Base-by-base conservation (phyloP, 805 yeast species). In the Candida vartiovaarae region DNA sequence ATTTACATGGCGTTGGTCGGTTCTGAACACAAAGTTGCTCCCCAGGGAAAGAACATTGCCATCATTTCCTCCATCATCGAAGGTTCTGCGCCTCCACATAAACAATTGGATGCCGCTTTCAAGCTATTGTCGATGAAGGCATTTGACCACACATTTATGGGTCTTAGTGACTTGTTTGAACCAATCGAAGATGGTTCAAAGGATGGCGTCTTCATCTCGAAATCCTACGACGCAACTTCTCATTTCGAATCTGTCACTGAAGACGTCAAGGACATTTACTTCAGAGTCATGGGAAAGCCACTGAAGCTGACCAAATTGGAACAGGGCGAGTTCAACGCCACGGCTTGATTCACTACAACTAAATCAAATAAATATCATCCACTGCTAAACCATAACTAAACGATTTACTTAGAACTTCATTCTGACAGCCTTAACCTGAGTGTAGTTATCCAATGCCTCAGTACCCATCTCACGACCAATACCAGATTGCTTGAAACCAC, bases 201-300 rank as follows among this genome's bases (percentile, higher is more conserved):
- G 48, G 90, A 84, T 63, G 79, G 83, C 45, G 79, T 93, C 40
- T 93, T 67, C 66, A 73, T 93, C 45, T 88, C 97, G 33, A 84
- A 77, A 68, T 84, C 95, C 46, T 93, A 89, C 63, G 99, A 93
- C 63, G 84, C 98, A 1, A 75, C 95, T 8, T 88, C 96, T 8
- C 99, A 93, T 67, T 93, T 93, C 62, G 99, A 93, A 67, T 71
- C 90, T 36, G 85, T 95, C 56, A 93, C 99, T 34, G 98, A 93
- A 63, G 98, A 93, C 64, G 95, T 93, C 55, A 89, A 88, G 67
- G 96, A 91, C 64, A 75, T 93, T 42, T 93, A 93, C 65, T 82
- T 82, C 65, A 79, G 98, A 64, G 82, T 93, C 51, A 85, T 85
- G 31, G 98, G 98, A 40, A 85, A 87, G 63, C 96, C 95, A 20